Base-by-base conservation (phyloP, 352 stramenopile genomes). In the Pythium utonaiense region DNA sequence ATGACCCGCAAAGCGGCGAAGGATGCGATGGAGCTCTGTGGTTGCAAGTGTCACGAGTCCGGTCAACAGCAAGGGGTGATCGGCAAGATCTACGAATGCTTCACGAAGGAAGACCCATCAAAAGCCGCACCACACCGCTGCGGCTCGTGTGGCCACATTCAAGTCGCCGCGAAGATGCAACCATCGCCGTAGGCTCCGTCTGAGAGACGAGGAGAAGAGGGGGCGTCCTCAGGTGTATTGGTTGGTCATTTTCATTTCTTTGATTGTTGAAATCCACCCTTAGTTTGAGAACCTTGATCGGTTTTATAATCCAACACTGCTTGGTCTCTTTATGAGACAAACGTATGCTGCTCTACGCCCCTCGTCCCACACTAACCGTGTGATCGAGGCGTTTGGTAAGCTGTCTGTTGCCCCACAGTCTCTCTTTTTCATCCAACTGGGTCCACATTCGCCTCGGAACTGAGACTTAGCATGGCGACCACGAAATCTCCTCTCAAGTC, bases 1-100 rank as follows among this genome's bases (percentile, higher is more conserved):
- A 53, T 70, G 41, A 70, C 57, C 50, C 62, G 62, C 44, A 57
- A 62, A 31, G 52, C 34, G 2, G 61, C 62, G 27, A 24, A 58
- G 27, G 62, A 61, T 42, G 64, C 61, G 56, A 25, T 61, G 8
- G 51, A 57, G 56, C 17, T 59, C 13, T 70, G 62, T 30, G 50
- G 48, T 17, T 70, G 62, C 51, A 34, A 21, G 13, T 70, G 62
- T 51, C 62, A 69, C 27, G 24, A 16, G 16, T 19, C 6, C 9
- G 54, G 51, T 40, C 25, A 54, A 14, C 22, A 48, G 7, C 57
- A 64, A 21, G 47, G 31, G 24, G n/a, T 14, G n/a, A 44, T 30
- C 19, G 58, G 45, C 42, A 45, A 54, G 52, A 66, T 66, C 19
- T 38, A 34, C 16, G 44, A 62, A 12, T 24, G 16, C 24, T 30